Evolutionary conservation across 2,329 filamentous ascomycete genomes (phyloP).

Genomic region (Lasiodiplodia gonubiensis): DNA sequence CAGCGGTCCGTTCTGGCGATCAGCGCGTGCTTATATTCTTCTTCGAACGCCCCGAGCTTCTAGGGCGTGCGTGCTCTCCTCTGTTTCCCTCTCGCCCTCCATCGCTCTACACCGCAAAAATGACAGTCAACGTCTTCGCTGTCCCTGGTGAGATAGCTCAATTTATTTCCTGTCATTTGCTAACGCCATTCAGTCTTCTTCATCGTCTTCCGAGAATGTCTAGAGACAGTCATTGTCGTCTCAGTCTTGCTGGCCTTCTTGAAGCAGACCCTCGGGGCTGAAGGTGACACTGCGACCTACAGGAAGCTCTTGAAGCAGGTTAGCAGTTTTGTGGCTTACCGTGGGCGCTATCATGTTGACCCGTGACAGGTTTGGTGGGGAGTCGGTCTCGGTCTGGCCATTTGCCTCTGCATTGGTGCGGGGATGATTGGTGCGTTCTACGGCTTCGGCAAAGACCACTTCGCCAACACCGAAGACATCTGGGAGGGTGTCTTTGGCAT

Average conservation of each 20-base stretch:
- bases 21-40: neutral
- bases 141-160: constrained; percentile 61
- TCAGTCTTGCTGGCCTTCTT: constrained; percentile 86
- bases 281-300: constrained; percentile 66
- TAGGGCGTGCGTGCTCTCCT: too few species aligned
- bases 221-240: constrained; percentile 84
- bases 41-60: neutral
- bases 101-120: constrained; percentile 19
- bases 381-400: constrained; percentile 64
- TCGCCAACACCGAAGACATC: constrained; percentile 71
- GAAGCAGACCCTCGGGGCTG: constrained; percentile 76
- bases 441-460: constrained; percentile 69
- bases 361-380: constrained; percentile 69
- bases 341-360: neutral
- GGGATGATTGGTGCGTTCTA: constrained; percentile 76
- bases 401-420: constrained; percentile 69
- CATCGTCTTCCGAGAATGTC: constrained; percentile 83
- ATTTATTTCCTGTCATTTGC: neutral
- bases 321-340: constrained; percentile 28
- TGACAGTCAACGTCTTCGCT: constrained; percentile 72
- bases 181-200: constrained; percentile 69
- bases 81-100: neutral
- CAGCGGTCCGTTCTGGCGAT: constrained; percentile 32
- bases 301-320: constrained; percentile 72
- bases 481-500: constrained; percentile 83